Conservation (phyloP, 108 stramenopile genomes). For the Ochromonas danica region DNA sequence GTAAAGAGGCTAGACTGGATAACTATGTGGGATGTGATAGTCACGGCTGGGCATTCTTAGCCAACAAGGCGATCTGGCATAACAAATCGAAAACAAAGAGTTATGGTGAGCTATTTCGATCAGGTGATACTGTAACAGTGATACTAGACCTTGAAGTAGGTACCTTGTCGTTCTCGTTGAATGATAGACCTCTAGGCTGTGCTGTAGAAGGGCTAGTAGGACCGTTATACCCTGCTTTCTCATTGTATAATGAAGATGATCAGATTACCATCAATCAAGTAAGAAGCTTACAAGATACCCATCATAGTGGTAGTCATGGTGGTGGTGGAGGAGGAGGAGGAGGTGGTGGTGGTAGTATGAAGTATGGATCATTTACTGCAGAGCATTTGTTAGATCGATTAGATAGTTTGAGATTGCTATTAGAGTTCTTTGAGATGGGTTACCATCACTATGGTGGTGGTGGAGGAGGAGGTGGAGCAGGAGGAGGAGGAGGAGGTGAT, state of each 20-base stretch:
- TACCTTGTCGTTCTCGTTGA: conserved; percentile 45
- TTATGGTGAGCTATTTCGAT: conserved; percentile 50
- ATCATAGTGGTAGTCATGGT: too few species aligned
- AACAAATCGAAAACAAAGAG: conserved; percentile 44
- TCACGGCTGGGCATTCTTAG: conserved; percentile 60
- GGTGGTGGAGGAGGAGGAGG: too few species aligned
- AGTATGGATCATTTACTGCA: neutral
- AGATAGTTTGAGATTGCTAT: neutral
- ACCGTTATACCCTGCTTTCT: conserved; percentile 55
- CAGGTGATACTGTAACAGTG: conserved; percentile 56
- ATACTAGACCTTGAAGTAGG: conserved; percentile 49
- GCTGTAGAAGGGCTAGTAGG: conserved; percentile 54
- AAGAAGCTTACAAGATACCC: too few species aligned
- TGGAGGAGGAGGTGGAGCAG: too few species aligned
- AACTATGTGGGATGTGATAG: conserved; percentile 59
- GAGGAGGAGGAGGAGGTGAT: too few species aligned
- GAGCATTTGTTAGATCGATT: neutral
- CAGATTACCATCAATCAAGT: conserved; percentile 41
- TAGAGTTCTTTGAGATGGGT: too few species aligned
- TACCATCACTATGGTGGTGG: too few species aligned
- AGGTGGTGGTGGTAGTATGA: too few species aligned
- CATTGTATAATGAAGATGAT: conserved; percentile 57
- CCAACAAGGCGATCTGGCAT: conserved; percentile 64
- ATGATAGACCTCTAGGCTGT: conserved; percentile 51
- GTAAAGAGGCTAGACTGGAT: conserved; percentile 41